Evolutionary conservation across 768 basidiomycete species (phyloP).

Genomic region (Boletus tylopilopsis): DNA sequence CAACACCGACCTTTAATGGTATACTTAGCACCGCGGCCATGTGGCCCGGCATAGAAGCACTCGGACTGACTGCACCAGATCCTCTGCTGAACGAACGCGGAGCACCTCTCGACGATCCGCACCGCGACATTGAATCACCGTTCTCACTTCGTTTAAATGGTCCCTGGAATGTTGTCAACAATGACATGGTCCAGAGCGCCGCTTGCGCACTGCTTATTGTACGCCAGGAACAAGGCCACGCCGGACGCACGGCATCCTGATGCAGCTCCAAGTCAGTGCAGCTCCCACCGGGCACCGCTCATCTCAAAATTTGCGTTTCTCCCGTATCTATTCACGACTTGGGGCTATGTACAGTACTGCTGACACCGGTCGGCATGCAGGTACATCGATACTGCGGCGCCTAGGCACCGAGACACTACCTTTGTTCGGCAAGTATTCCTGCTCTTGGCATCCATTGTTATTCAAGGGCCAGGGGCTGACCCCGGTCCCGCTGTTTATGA

Average conservation of each 20-base stretch:
- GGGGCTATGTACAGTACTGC: no score
- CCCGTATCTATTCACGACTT: no score
- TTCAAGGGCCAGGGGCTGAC: not conserved
- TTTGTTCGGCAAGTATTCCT: not conserved
- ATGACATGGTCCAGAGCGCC: no score
- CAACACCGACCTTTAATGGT: not conserved
- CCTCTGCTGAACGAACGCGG: not conserved
- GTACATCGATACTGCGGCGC: not conserved
- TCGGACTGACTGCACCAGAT: not conserved
- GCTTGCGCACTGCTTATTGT: no score
- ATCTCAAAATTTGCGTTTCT: not conserved
- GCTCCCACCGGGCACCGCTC: not conserved
- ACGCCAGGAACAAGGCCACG: not conserved
- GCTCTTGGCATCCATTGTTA: conserved; percentile 1
- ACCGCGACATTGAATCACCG: not conserved
- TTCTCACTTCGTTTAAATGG: not conserved
- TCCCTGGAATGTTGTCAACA: not conserved
- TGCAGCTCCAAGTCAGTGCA: not conserved
- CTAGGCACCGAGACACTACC: conserved; percentile 11
- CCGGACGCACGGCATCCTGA: not conserved
- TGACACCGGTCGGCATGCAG: no score
- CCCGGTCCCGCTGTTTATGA: not conserved
- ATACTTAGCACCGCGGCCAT: conserved; percentile 2
- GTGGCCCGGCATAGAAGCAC: not conserved
- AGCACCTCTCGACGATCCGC: conserved; percentile 3